Evolutionary conservation across 495 filamentous ascomycete species (phyloP), one percentile per base, ranked within the genome.

Genomic region (Talaromyces liani): DNA sequence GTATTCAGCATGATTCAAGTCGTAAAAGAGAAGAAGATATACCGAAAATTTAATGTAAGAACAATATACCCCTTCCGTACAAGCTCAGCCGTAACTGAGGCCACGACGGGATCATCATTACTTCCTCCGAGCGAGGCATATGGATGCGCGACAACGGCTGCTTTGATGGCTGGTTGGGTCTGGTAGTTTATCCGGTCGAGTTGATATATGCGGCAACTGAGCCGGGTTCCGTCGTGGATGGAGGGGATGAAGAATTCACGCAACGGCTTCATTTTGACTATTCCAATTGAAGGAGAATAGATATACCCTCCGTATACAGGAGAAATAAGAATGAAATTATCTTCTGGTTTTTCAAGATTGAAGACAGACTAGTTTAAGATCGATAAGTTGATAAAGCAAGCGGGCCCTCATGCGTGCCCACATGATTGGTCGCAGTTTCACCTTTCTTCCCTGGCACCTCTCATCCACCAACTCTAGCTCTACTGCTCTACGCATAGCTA

Each of bases 31-130:
- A 60, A 54, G 25, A 6, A 7, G 54, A 64, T 69, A 20, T 73
- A 96, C 92, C 92, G 85, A 67, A 97, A 97, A 70, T 98, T 97
- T 72, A 98, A 97, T 1, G 91, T 96, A 6, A 81, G 89, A 18
- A 97, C 91, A 2, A 95, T 72, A 68, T 83, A 93, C 18, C 90
- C 91, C 25, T 78, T 69, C 4, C 79, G 72, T 6, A 96, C 71
- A 25, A 97, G 78, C 61, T 87, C 86, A 2, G 72, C 71, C 1
- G 82, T 84, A 12, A 90, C 71, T 24, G 84, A 75, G 33, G 82
- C 75, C 14, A 98, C 90, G 22, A 95, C 80, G 0, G 82, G 81
- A 66, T 98, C 92, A 70, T 97, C 89, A 71, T 86, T 93, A 76
- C 79, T 88, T 5, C 94, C 94, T 10, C 94, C 94, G 6, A 98